phyloP scores from a whole-genome alignment of 2,329 filamentous ascomycete species.

The Nakataea oryzae region DNA sequence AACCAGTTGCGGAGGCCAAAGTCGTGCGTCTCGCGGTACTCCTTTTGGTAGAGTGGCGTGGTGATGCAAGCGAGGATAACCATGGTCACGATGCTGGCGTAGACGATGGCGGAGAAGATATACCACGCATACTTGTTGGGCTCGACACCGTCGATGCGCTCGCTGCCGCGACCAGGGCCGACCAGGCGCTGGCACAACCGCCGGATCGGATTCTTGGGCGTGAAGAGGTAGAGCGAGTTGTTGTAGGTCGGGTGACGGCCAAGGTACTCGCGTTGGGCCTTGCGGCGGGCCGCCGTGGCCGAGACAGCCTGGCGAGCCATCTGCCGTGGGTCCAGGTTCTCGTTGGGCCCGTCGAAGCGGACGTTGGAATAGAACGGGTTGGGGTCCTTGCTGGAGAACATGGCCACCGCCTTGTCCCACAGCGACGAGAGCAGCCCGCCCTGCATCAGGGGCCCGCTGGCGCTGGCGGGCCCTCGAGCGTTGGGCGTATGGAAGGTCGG shows the following conservation, averaged over 20 bases:
- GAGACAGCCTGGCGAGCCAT: slow-evolving; percentile 88
- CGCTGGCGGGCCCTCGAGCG: not conserved
- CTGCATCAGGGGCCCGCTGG: slow-evolving; percentile 25
- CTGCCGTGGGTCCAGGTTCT: slow-evolving; percentile 70
- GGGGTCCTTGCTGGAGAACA: slow-evolving; percentile 58
- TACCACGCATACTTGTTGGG: slow-evolving; percentile 91
- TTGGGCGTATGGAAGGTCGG: not conserved
- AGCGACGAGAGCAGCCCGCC: slow-evolving; percentile 48
- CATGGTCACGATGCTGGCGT: slow-evolving; percentile 91
- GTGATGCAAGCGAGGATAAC: slow-evolving; percentile 92
- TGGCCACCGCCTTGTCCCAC: slow-evolving; percentile 49
- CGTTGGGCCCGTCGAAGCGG: slow-evolving; percentile 60
- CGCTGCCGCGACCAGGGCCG: slow-evolving; percentile 76
- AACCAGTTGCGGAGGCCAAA: slow-evolving; percentile 76
- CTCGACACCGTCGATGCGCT: slow-evolving; percentile 80
- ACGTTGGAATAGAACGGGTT: slow-evolving; percentile 88
- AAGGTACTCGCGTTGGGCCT: slow-evolving; percentile 84
- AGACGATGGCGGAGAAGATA: slow-evolving; percentile 84
- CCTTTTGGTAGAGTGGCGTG: slow-evolving; percentile 85
- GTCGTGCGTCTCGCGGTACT: slow-evolving; percentile 56
- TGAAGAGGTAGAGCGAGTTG: slow-evolving; percentile 80
- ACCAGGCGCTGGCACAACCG: slow-evolving; percentile 81
- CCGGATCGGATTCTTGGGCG: slow-evolving; percentile 65
- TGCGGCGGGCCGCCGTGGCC: slow-evolving; percentile 71
- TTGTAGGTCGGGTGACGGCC: slow-evolving; percentile 84